Base-by-base conservation (phyloP, 1,284 basidiomycete species). In the Cryptococcus maquisensis region DNA sequence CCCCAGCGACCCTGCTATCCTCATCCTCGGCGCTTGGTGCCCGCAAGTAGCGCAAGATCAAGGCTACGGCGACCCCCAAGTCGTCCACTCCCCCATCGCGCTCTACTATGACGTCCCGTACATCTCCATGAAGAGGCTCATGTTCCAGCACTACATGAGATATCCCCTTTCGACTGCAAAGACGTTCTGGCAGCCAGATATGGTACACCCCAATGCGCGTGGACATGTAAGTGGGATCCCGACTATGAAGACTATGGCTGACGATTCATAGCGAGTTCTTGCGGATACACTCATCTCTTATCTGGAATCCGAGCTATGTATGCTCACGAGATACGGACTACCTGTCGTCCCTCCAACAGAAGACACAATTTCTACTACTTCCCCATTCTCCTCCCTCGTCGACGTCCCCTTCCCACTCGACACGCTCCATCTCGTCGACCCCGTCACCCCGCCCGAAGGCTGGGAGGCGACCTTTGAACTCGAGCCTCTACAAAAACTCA, bases 31-130 rank as follows among this genome's bases (percentile, higher is more conserved):
- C 7, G 63, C 73, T 0, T 75, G 74, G 74, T 57, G 66, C 9
- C 74, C 74, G 1, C 65, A 66, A 50, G 66, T 74, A 2, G 72
- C 73, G 13, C 67, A 69, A 36, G 69, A 75, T 57, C 65, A 67
- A 51, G 71, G 75, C 15, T 73, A 75, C 54, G 74, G 66, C 24
- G 75, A 77, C 58, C 73, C 75, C 3, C 73, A 77, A 51, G 62
- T 73, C 37, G 62, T 71, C 16, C 73, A 76, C 49, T 54, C 72
- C 44, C 73, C 74, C 13, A 72, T 75, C n/a, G 68, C 74, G 13
- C 64, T 67, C 26, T 76, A 74, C 62, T 76, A 74, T 51, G 74
- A 76, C 54, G 66, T 76, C 13, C 74, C 74, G 4, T 75, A 74
- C 47, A 50, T 73, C 23, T 70, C 66, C 12, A 56, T 74, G 62